These are phyloP conservation scores for Metschnikowia baotianmanensis DNA, from an alignment of 805 yeast species.

Conservation along the genomic window DNA sequence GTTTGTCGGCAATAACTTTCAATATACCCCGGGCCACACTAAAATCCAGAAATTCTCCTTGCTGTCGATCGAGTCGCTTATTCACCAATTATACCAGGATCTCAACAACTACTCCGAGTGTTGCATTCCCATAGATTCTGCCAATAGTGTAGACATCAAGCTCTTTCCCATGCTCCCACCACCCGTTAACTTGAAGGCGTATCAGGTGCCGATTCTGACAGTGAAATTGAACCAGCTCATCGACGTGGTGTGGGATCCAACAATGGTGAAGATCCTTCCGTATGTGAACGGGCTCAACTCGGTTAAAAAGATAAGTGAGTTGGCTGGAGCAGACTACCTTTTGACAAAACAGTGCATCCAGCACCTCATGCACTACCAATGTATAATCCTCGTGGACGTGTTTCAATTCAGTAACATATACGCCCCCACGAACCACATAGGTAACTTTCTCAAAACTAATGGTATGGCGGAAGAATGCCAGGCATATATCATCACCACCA, in stretches of 20 bases:
- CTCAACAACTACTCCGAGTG: constrained; percentile 95
- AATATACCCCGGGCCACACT: constrained; percentile 34
- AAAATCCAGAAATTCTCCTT: constrained; percentile 34
- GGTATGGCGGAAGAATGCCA: constrained; percentile 81
- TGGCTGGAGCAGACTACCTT: constrained; percentile 77
- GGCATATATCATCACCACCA: constrained; percentile 61
- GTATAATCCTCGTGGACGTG: constrained; percentile 78
- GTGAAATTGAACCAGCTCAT: constrained; percentile 69
- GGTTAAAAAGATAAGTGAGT: constrained; percentile 66
- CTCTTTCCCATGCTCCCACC: constrained; percentile 88
- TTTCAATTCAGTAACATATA: constrained; percentile 88
- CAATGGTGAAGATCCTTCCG: constrained; percentile 85
- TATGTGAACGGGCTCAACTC: constrained; percentile 87
- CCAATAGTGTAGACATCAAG: constrained; percentile 89
- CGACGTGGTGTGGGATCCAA: constrained; percentile 96
- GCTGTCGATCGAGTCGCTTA: constrained; percentile 61
- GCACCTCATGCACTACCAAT: constrained; percentile 85
- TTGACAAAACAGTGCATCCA: constrained; percentile 85
- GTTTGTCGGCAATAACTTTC: constrained; percentile 5
- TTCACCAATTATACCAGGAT: constrained; percentile 92
- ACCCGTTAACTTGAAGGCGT: constrained; percentile 68
- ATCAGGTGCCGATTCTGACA: constrained; percentile 89
- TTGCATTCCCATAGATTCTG: constrained; percentile 85
- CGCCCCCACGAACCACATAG: constrained; percentile 81
- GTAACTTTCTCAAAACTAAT: constrained; percentile 59